Evolutionary conservation across 2,329 filamentous ascomycete species (phyloP).

Genomic region (Emmonsiellopsis sp.): DNA sequence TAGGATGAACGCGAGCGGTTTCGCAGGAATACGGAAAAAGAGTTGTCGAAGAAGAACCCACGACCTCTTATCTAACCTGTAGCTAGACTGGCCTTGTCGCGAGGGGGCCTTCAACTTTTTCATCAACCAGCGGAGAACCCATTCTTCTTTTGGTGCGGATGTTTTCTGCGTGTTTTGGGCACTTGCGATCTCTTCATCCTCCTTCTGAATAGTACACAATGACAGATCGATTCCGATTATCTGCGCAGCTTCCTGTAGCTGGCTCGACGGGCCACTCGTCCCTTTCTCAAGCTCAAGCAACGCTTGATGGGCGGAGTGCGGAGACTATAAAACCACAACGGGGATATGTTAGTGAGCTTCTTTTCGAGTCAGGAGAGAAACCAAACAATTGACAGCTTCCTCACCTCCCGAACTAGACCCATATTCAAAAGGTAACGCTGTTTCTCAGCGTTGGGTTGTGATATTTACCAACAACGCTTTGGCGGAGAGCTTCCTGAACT

Average conservation of each 20-base stretch:
- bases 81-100: slow-evolving; percentile 23
- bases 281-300: slow-evolving; percentile 37
- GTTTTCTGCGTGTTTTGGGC: neutral
- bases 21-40: slow-evolving; percentile 58
- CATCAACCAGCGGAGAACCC: slow-evolving; percentile 57
- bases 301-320: slow-evolving; percentile 33
- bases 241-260: slow-evolving; percentile 33
- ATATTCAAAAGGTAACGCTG: slow-evolving; percentile 17
- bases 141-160: slow-evolving; percentile 48
- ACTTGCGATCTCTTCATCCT: neutral
- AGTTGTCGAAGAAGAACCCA: slow-evolving; percentile 54
- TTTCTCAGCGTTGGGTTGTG: slow-evolving; percentile 1
- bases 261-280: slow-evolving; percentile 26
- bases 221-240: slow-evolving; percentile 32
- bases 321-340: slow-evolving; percentile 18
- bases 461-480: neutral
- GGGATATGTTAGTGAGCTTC: slow-evolving; percentile 3
- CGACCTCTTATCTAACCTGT: slow-evolving; percentile 33
- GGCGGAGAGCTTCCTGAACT: neutral
- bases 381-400: slow-evolving; percentile 7
- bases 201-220: slow-evolving; percentile 15
- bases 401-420: slow-evolving; percentile 28
- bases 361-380: neutral
- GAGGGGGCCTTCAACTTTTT: slow-evolving; percentile 45
- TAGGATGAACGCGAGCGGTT: slow-evolving; percentile 61